Evolutionary conservation across 2,329 filamentous ascomycete species (phyloP).

Genomic region (Beauveria medogensis): DNA sequence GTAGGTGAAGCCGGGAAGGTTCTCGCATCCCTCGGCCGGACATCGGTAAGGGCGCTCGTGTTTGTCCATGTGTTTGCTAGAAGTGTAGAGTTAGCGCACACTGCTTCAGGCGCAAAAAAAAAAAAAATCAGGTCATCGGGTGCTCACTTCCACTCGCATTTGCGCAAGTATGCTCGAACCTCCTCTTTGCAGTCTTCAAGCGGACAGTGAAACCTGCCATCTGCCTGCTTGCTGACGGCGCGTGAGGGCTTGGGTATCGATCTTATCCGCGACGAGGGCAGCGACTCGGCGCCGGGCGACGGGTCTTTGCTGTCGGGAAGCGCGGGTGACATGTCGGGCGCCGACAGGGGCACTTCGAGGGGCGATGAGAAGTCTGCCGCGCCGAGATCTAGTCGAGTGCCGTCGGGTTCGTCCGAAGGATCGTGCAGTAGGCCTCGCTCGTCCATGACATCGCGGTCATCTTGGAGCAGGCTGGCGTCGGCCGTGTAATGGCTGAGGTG

Average conservation of each 20-base stretch:
- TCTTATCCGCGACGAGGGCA: slow-evolving; percentile 36
- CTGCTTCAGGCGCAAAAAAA: background rate
- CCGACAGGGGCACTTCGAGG: slow-evolving; percentile 23
- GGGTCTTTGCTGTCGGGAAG: slow-evolving; percentile 28
- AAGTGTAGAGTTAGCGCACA: slow-evolving; percentile 14
- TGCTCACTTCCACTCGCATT: slow-evolving; percentile 90
- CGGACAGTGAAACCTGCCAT: slow-evolving; percentile 72
- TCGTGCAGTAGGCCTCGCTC: slow-evolving; percentile 25
- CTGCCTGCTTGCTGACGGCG: slow-evolving; percentile 50
- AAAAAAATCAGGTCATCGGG: background rate
- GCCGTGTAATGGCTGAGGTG: slow-evolving; percentile 36
- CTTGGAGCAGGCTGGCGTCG: slow-evolving; percentile 29
- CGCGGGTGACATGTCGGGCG: slow-evolving; percentile 24
- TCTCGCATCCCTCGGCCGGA: slow-evolving; percentile 72
- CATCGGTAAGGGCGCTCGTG: slow-evolving; percentile 92
- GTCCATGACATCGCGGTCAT: slow-evolving; percentile 30
- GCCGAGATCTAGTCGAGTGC: slow-evolving; percentile 31
- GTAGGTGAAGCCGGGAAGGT: slow-evolving; percentile 90
- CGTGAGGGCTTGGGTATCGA: slow-evolving; percentile 52
- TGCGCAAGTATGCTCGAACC: slow-evolving; percentile 61
- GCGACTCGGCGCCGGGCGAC: slow-evolving; percentile 25
- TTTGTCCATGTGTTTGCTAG: slow-evolving; percentile 96
- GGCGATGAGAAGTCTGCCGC: slow-evolving; percentile 26
- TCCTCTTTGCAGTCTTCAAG: slow-evolving; percentile 61
- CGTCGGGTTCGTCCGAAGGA: slow-evolving; percentile 29